Evolutionary conservation across 2,329 filamentous ascomycete genomes (phyloP).

Genomic region (Ceratocystis ficicola): DNA sequence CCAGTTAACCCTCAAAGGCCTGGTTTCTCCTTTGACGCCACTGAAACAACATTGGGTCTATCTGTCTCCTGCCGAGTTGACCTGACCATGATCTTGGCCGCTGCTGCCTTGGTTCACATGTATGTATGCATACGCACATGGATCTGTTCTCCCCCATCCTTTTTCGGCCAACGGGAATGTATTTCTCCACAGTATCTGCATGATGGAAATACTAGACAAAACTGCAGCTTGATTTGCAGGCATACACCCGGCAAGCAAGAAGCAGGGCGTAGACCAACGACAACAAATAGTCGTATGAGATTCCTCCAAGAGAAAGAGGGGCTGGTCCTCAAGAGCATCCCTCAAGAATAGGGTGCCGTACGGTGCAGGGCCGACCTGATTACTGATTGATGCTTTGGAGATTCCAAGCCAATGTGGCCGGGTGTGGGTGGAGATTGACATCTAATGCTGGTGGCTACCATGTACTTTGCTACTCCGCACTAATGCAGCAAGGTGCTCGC

Average conservation of each 20-base stretch:
- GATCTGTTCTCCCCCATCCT: not conserved
- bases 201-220: not conserved
- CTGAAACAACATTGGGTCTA: not conserved
- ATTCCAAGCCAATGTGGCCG: not conserved
- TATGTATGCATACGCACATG: slow-evolving; percentile 1
- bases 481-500: no score
- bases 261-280: not conserved
- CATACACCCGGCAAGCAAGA: not conserved
- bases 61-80: not conserved
- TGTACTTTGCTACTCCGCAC: no score
- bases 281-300: slow-evolving; percentile 4
- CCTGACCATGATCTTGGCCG: not conserved
- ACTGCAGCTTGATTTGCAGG: not conserved
- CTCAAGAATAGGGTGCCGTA: not conserved
- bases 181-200: slow-evolving; percentile 7
- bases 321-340: not conserved
- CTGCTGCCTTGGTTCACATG: not conserved
- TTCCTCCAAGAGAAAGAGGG: not conserved
- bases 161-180: not conserved
- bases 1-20: no score
- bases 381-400: not conserved
- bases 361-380: not conserved
- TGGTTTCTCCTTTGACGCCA: not conserved
- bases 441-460: no score
- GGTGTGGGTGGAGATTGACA: not conserved